Conservation (phyloP, 345 rosid genomes). For the Eutrema heterophyllum region DNA sequence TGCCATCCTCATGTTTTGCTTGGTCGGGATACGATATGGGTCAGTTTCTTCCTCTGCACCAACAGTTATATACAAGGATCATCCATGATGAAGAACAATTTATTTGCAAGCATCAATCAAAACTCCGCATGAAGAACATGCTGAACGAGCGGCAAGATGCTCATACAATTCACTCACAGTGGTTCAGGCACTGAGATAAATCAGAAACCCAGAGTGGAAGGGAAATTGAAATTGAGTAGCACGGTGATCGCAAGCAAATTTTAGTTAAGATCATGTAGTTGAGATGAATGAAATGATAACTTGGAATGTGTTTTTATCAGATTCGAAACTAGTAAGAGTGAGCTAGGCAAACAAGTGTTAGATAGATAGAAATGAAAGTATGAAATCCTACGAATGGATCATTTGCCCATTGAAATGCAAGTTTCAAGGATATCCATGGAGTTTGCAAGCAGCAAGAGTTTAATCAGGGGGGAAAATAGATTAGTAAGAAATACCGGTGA, state of each 20-base stretch:
- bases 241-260: background rate
- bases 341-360: background rate
- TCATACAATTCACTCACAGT: background rate
- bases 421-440: background rate
- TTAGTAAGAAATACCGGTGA: constrained; percentile 47
- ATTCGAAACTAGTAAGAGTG: background rate
- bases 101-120: background rate
- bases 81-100: background rate
- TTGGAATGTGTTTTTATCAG: background rate
- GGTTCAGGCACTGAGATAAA: background rate
- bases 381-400: background rate
- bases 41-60: constrained; percentile 84
- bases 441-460: background rate
- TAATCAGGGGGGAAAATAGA: too few species aligned
- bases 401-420: background rate
- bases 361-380: background rate
- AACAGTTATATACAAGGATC: background rate
- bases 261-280: background rate
- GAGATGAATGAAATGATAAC: background rate
- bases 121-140: background rate
- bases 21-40: constrained; percentile 64
- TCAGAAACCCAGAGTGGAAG: background rate
- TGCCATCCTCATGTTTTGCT: constrained; percentile 82
- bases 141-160: background rate
- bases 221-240: background rate